Conservation (phyloP, 495 filamentous ascomycete species). For the Symbiotaphrina buchneri region DNA sequence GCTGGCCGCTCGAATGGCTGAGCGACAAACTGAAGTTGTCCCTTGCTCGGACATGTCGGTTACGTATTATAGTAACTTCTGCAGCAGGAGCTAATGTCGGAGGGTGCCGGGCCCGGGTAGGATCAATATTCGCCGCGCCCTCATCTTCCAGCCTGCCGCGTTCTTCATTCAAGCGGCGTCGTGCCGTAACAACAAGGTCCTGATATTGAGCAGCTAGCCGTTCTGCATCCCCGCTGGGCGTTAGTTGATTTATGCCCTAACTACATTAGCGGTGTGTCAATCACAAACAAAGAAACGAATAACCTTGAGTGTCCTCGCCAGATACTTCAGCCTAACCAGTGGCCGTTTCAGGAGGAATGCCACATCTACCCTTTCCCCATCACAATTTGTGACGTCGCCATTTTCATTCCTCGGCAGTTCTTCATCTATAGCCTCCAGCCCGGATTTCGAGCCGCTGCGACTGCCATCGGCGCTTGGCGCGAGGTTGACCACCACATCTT, state of each 20-base stretch:
- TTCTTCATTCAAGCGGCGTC: slow-evolving; percentile 65
- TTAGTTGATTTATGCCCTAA: slow-evolving; percentile 21
- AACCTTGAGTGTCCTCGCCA: slow-evolving; percentile 68
- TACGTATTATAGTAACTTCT: slow-evolving; percentile 46
- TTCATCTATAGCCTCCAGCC: slow-evolving; percentile 24
- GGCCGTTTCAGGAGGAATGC: slow-evolving; percentile 82
- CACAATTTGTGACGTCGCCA: slow-evolving; percentile 50
- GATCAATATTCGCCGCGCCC: slow-evolving; percentile 63
- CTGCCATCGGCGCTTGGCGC: slow-evolving; percentile 29
- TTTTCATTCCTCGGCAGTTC: slow-evolving; percentile 54
- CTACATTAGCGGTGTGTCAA: slow-evolving; percentile 2
- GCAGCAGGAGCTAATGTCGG: slow-evolving; percentile 45
- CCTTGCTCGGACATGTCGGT: slow-evolving; percentile 58
- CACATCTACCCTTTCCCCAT: slow-evolving; percentile 85
- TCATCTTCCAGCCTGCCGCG: slow-evolving; percentile 75
- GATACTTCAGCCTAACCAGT: slow-evolving; percentile 68
- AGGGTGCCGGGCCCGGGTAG: slow-evolving; percentile 54
- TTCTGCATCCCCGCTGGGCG: slow-evolving; percentile 10
- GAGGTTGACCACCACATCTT: slow-evolving; percentile 85
- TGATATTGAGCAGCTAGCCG: slow-evolving; percentile 33
- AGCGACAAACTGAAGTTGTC: slow-evolving; percentile 77
- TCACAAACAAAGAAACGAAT: slow-evolving; percentile 9
- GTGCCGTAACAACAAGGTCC: slow-evolving; percentile 50
- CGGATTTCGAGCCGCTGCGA: not conserved
- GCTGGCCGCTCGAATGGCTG: slow-evolving; percentile 71